These are phyloP conservation scores for Lentinula guzmanii DNA, from an alignment of 768 basidiomycete species.

Conservation along the genomic window DNA sequence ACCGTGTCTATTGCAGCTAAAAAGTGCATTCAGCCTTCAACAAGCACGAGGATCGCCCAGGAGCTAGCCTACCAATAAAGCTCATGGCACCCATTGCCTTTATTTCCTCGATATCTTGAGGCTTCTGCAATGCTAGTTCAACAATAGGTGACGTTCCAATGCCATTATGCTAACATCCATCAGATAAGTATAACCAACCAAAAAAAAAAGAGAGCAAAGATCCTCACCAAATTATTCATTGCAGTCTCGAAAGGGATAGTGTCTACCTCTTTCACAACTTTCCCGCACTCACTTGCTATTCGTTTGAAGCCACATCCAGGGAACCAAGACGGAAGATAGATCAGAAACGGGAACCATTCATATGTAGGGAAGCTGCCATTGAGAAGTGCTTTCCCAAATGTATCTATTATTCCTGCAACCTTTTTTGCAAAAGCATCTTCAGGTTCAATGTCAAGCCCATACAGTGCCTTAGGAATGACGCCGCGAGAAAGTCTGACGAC, in stretches of 20 bases:
- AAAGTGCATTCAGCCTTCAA: background rate
- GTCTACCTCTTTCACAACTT: background rate
- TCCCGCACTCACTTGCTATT: background rate
- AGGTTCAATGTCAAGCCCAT: background rate
- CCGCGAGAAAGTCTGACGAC: background rate
- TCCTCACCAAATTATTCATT: background rate
- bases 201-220: background rate
- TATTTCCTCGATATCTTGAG: background rate
- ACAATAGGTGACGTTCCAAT: background rate
- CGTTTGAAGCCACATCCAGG: background rate
- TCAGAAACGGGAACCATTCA: background rate
- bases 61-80: background rate
- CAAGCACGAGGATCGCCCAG: background rate
- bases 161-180: background rate
- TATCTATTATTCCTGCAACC: background rate
- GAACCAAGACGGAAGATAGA: slow-evolving; percentile 1
- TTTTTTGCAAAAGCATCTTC: background rate
- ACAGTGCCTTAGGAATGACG: background rate
- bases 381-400: background rate
- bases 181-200: too few relatives aligned
- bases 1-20: background rate
- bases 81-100: background rate
- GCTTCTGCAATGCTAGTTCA: background rate
- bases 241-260: background rate
- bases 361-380: background rate